phyloP scores from a whole-genome alignment of 208 protist species.

The Trypanosoma platydactyli region DNA sequence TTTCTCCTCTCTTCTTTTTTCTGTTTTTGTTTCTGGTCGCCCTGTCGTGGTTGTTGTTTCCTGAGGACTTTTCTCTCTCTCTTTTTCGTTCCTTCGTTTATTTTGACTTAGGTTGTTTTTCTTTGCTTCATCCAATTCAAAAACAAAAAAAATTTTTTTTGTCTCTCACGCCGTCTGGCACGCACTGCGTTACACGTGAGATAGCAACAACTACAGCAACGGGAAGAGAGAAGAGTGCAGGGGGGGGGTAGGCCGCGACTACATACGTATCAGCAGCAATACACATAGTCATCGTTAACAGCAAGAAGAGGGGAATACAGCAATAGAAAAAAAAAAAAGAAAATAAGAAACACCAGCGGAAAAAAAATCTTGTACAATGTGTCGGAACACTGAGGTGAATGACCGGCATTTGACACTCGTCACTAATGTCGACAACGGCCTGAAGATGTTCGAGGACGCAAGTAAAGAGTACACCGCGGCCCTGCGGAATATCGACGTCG shows the following conservation, averaged over 20 bases:
- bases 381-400: neutral
- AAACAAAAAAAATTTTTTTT: neutral
- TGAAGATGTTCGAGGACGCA: constrained; percentile 47
- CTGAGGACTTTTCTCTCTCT: no score
- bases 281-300: no score
- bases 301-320: no score
- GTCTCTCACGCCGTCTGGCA: neutral
- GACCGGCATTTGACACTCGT: constrained; percentile 39
- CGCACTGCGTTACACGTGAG: neutral
- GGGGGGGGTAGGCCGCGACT: no score
- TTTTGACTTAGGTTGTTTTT: neutral
- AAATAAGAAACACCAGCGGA: no score
- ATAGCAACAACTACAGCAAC: neutral
- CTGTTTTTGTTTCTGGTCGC: neutral
- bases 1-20: constrained; percentile 10
- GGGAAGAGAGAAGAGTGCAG: no score
- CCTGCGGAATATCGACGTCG: constrained; percentile 50
- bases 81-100: neutral
- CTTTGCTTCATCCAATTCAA: neutral
- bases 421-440: constrained; percentile 54
- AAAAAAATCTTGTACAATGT: neutral
- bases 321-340: no score
- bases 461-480: constrained; percentile 56
- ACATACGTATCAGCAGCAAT: no score
- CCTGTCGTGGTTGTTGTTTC: neutral